Conservation (phyloP, 2,329 filamentous ascomycete genomes). For the Trichophyton rubrum region DNA sequence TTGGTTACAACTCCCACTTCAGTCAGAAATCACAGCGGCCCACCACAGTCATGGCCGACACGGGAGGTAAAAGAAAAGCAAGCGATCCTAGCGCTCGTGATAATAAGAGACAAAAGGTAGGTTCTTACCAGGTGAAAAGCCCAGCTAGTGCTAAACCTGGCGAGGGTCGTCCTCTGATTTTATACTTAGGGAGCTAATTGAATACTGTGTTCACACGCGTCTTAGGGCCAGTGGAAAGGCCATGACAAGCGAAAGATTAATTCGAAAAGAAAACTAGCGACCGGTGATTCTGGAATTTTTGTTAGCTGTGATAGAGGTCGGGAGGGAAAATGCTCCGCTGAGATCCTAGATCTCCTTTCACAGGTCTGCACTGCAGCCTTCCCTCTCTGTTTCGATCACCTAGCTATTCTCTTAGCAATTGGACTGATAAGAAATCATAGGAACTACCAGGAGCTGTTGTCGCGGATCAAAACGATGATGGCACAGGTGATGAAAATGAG, state of each 20-base stretch:
- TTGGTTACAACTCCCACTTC: neutral
- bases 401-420: neutral
- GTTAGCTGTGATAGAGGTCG: conserved; percentile 50
- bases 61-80: neutral
- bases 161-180: neutral
- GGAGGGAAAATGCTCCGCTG: conserved; percentile 47
- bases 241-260: neutral
- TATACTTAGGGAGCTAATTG: neutral
- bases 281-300: conserved; percentile 50
- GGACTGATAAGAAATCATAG: conserved; percentile 5
- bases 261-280: conserved; percentile 22
- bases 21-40: too few relatives aligned
- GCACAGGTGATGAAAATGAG: conserved; percentile 15
- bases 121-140: neutral
- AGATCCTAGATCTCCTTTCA: conserved; percentile 46
- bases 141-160: neutral
- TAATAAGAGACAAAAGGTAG: conserved; percentile 5
- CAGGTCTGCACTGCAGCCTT: conserved; percentile 28
- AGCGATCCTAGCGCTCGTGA: neutral
- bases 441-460: conserved; percentile 8
- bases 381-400: neutral
- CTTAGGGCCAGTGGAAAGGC: conserved; percentile 20
- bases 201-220: conserved; percentile 13
- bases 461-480: conserved; percentile 10
- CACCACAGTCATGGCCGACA: neutral